A percentile compares a stretch with the other conserved stretches of the same genome.
Evolutionary conservation across 306 rosid species (phyloP).

Genomic region (Lotus japonicus): DNA sequence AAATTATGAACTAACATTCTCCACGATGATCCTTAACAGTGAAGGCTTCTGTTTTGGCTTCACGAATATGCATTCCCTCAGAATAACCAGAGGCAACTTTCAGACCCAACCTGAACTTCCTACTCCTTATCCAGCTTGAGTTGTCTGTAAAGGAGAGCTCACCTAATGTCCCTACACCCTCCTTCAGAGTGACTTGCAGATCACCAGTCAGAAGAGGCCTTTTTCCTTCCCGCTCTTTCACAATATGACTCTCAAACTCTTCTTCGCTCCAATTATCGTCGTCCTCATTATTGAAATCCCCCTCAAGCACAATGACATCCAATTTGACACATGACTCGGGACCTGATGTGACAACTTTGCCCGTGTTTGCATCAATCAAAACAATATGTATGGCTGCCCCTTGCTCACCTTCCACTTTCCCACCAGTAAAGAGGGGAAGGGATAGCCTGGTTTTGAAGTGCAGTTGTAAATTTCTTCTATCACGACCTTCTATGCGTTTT

Average conservation of each 20-base stretch:
- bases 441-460: slow-evolving; percentile 60
- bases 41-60: slow-evolving; percentile 86
- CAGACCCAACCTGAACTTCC: slow-evolving; percentile 82
- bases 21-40: slow-evolving; percentile 92
- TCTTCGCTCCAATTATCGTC: slow-evolving; percentile 66
- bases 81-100: slow-evolving; percentile 55
- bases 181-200: slow-evolving; percentile 59
- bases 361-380: slow-evolving; percentile 53
- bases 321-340: slow-evolving; percentile 56
- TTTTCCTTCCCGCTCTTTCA: slow-evolving; percentile 85
- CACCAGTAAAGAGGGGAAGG: slow-evolving; percentile 85
- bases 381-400: slow-evolving; percentile 64
- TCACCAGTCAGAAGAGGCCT: slow-evolving; percentile 83
- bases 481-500: slow-evolving; percentile 48
- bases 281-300: slow-evolving; percentile 81
- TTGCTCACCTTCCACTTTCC: slow-evolving; percentile 86
- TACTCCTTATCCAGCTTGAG: slow-evolving; percentile 90
- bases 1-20: slow-evolving; percentile 56
- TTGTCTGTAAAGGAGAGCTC: slow-evolving; percentile 84
- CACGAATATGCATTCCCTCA: slow-evolving; percentile 59
- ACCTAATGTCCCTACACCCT: slow-evolving; percentile 76
- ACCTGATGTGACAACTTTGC: slow-evolving; percentile 49
- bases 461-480: slow-evolving; percentile 57
- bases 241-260: slow-evolving; percentile 78
- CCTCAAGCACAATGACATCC: slow-evolving; percentile 76